Base-by-base conservation (phyloP, 83 land plant genomes). In the Picea mariana region DNA sequence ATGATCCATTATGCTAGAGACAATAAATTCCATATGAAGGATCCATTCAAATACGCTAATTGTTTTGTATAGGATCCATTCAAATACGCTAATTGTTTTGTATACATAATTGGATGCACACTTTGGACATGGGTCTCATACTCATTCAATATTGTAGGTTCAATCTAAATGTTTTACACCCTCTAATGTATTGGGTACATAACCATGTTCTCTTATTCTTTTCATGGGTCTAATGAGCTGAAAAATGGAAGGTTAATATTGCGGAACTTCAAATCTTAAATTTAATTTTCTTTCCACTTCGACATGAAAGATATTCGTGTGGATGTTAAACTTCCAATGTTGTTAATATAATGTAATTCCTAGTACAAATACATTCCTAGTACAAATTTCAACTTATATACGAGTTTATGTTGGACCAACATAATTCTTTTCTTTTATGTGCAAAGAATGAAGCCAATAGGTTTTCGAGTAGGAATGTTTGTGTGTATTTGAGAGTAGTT, bases 81-180 rank as follows among this genome's bases (percentile, higher is more conserved):
- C 9, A 52, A 73, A 73, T 12, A 73, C n/a, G 58, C n/a, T 38
- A n/a, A n/a, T n/a, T n/a, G n/a, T 73, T 12, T 55, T 12, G 59
- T 55, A 12, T 3, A 73, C 77, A 20, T 44, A 9, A n/a, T 21
- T 73, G 44, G 26, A 12, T 73, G 17, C 47, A n/a, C 26, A 40
- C 24, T 20, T 73, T 44, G 1, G 55, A 44, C 5, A 15, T 3
- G 11, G 58, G 26, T 73, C 11, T 31, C 42, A 5, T 11, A 9
- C 4, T 44, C 17, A 73, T 42, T 21, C 47, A 38, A 7, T 55
- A 44, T 34, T 47, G 42, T 27, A 68, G 42, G 38, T 44, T 72
- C 52, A 72, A 20, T 72, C 55, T 72, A 72, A 72, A 40, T 72
- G 76, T 6, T n/a, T 44, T 73, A 13, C 21, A 73, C 77, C 5